Conservation (phyloP, 495 filamentous ascomycete species). For the Penicillium longicatenatum region DNA sequence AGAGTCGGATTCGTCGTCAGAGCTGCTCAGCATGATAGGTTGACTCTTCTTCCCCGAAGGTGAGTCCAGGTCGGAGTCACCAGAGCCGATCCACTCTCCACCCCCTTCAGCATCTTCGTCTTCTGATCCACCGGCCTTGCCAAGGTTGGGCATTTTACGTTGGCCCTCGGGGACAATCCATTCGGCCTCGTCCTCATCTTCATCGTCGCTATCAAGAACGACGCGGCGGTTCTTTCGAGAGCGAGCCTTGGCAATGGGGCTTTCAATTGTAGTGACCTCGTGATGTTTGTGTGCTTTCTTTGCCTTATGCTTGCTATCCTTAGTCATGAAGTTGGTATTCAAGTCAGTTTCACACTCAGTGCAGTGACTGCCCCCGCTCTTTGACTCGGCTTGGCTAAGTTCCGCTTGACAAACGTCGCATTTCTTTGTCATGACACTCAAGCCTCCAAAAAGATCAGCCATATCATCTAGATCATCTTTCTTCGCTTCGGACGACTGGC, state of each 20-base stretch:
- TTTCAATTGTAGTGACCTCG: conserved; percentile 22
- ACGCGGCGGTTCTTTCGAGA: conserved; percentile 53
- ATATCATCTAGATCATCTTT: conserved; percentile 75
- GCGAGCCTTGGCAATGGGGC: conserved; percentile 37
- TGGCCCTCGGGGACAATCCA: conserved; percentile 75
- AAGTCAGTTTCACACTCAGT: conserved; percentile 72
- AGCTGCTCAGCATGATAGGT: conserved; percentile 18
- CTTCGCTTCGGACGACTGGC: conserved; percentile 50
- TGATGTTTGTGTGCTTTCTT: conserved; percentile 41
- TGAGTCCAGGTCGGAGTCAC: conserved; percentile 55
- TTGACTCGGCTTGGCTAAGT: conserved; percentile 59
- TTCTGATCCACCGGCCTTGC: conserved; percentile 76
- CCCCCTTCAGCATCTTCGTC: conserved; percentile 86
- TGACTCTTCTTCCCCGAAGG: conserved; percentile 29
- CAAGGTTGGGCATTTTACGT: conserved; percentile 57
- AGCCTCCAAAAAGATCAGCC: conserved; percentile 79
- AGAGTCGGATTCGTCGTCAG: conserved; percentile 24
- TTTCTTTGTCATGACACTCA: conserved; percentile 77
- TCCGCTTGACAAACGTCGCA: conserved; percentile 87
- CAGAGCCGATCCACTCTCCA: conserved; percentile 72
- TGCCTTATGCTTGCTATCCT: conserved; percentile 47
- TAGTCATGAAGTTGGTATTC: conserved; percentile 39
- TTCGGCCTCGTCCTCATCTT: conserved; percentile 69
- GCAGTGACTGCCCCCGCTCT: conserved; percentile 65
- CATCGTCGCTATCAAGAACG: conserved; percentile 65